These are phyloP conservation scores for Hygrocybe coccinea DNA, from an alignment of 768 basidiomycete genomes.

Conservation along the genomic window DNA sequence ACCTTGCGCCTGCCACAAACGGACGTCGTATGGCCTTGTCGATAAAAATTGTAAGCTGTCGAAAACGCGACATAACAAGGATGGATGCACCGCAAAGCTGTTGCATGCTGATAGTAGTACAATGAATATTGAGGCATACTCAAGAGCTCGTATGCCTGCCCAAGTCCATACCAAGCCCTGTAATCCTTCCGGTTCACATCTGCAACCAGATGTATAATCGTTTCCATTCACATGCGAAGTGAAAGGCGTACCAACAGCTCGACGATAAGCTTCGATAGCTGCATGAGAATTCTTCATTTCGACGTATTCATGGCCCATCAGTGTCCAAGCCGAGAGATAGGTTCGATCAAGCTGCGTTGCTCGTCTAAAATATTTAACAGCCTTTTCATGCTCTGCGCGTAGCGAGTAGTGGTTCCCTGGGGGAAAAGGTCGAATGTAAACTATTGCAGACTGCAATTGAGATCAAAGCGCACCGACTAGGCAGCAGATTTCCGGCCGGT, in stretches of 20 bases:
- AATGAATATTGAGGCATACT: conserved; percentile 97
- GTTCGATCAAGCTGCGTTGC: conserved; percentile 94
- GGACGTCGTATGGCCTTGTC: conserved; percentile 85
- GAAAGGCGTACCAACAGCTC: conserved; percentile 77
- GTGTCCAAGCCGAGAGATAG: conserved; percentile 95
- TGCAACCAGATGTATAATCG: conserved; percentile 27
- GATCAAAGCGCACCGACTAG: conserved; percentile 69
- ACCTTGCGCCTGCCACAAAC: conserved; percentile 93
- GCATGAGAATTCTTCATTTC: conserved; percentile 99
- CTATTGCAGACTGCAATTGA: background rate
- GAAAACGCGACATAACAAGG: conserved; percentile 1
- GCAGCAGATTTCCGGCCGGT: conserved; percentile 94
- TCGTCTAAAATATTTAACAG: conserved; percentile 89
- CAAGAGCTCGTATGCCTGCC: conserved; percentile 93
- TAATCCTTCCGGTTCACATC: conserved; percentile 97
- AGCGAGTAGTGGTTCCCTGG: conserved; percentile 97
- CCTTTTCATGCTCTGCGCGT: conserved; percentile 90
- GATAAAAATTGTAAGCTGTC: conserved; percentile 2
- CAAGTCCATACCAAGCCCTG: conserved; percentile 96
- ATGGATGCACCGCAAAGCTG: conserved; percentile 70
- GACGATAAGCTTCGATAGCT: conserved; percentile 94
- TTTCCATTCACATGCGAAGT: background rate
- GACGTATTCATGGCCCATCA: conserved; percentile 98
- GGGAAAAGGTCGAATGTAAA: conserved; percentile 5
- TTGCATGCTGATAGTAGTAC: conserved; percentile 94